phyloP scores from a whole-genome alignment of 345 rosid species.

The Erodium maritimum region DNA sequence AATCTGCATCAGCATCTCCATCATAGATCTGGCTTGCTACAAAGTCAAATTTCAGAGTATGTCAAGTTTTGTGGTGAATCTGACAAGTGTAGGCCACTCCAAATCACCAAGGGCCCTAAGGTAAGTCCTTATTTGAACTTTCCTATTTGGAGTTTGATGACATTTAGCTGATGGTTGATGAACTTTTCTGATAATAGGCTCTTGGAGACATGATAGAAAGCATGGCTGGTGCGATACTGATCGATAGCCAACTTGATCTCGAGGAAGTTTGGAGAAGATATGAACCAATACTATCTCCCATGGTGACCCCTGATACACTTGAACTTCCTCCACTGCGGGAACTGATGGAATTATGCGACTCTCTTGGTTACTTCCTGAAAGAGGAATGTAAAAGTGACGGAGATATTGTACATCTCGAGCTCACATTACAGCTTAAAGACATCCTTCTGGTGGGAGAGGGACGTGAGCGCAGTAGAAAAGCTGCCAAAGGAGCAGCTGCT shows the following conservation, averaged over 20 bases:
- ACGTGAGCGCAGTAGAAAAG: slow-evolving; percentile 43
- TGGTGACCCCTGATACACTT: slow-evolving; percentile 77
- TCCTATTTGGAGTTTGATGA: no score
- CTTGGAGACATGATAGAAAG: slow-evolving; percentile 91
- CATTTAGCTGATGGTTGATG: no score
- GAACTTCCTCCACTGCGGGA: slow-evolving; percentile 69
- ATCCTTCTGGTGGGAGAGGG: slow-evolving; percentile 56
- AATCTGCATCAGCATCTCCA: slow-evolving; percentile 54
- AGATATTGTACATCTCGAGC: slow-evolving; percentile 42
- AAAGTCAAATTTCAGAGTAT: slow-evolving; percentile 47
- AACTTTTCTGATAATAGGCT: slow-evolving; percentile 33
- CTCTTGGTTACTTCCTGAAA: slow-evolving; percentile 53
- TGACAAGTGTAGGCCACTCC: slow-evolving; percentile 23
- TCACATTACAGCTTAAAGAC: slow-evolving; percentile 55
- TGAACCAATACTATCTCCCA: slow-evolving; percentile 64
- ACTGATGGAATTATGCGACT: slow-evolving; percentile 61
- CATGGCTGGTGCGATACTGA: slow-evolving; percentile 67
- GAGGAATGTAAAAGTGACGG: slow-evolving; percentile 33
- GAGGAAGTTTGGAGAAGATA: slow-evolving; percentile 69
- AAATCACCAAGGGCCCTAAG: slow-evolving; percentile 62
- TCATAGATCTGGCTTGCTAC: slow-evolving; percentile 32
- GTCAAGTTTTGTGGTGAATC: slow-evolving; percentile 28
- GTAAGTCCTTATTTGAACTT: slow-evolving; percentile 16
- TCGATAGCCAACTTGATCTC: slow-evolving; percentile 57
- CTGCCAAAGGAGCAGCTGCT: slow-evolving; percentile 81